Evolutionary conservation across 2,329 filamentous ascomycete genomes (phyloP).

Genomic region (Niveomyces coronatus): DNA sequence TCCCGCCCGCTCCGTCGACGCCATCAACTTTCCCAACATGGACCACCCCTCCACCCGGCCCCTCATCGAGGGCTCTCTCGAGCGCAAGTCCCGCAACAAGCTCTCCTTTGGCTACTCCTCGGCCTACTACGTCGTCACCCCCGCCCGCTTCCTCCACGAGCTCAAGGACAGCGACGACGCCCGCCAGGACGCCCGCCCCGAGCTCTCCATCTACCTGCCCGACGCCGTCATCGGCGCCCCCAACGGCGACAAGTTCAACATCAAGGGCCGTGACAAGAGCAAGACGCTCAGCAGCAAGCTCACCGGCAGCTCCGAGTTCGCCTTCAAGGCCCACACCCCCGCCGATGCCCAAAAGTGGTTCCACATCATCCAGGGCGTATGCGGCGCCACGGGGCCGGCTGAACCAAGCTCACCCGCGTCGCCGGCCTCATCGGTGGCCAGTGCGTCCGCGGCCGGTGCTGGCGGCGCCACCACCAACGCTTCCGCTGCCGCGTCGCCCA

Average conservation of each 20-base stretch:
- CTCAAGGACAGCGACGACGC: conserved; percentile 83
- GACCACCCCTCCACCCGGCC: conserved; percentile 69
- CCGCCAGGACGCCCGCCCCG: conserved; percentile 64
- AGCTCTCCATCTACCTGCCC: conserved; percentile 83
- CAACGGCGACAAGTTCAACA: conserved; percentile 74
- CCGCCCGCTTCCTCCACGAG: conserved; percentile 82
- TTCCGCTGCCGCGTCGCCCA: conserved; percentile 13
- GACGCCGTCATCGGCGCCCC: conserved; percentile 69
- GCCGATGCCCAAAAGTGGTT: conserved; percentile 80
- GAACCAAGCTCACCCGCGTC: conserved; percentile 17
- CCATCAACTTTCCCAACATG: conserved; percentile 81
- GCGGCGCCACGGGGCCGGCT: conserved; percentile 37
- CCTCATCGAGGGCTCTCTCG: conserved; percentile 76
- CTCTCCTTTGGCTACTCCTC: conserved; percentile 66
- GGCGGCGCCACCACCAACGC: conserved; percentile 8
- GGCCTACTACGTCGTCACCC: conserved; percentile 83
- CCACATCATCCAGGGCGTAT: conserved; percentile 54
- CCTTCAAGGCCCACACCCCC: conserved; percentile 78
- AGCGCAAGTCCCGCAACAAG: conserved; percentile 85
- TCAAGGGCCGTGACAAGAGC: conserved; percentile 89
- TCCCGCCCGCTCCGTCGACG: conserved; percentile 61
- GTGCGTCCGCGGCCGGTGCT: conserved; percentile 1
- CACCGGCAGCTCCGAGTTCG: conserved; percentile 66
- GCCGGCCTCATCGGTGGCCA: too few relatives aligned
- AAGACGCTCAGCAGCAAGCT: conserved; percentile 74